These are phyloP conservation scores for Ceratocystis ficicola DNA, from an alignment of 2,329 filamentous ascomycete genomes.

Conservation along the genomic window DNA sequence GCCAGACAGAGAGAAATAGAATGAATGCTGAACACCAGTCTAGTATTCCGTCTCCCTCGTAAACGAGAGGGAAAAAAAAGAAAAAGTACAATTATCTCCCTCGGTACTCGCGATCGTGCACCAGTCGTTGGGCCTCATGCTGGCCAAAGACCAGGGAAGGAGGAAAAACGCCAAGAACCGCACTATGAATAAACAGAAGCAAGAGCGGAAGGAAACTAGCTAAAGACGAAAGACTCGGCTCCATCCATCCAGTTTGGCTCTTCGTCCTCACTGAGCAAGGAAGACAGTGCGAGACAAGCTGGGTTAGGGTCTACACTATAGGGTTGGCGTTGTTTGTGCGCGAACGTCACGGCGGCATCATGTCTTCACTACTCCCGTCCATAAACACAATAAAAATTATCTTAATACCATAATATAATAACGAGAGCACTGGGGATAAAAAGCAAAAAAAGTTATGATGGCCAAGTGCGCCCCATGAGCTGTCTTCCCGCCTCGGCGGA, in stretches of 20 bases:
- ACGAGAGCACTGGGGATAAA: too few species aligned
- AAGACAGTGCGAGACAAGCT: not conserved
- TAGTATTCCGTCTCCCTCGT: not conserved
- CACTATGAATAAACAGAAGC: not conserved
- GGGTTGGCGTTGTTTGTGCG: too few species aligned
- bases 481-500: not conserved
- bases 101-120: slow-evolving; percentile 7
- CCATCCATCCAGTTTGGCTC: too few species aligned
- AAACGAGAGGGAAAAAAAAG: not conserved
- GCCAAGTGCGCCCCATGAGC: too few species aligned
- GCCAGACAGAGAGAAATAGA: too few species aligned
- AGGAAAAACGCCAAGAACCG: not conserved
- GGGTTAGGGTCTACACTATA: not conserved
- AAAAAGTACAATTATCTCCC: slow-evolving; percentile 1
- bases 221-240: not conserved
- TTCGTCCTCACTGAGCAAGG: not conserved
- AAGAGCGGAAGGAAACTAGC: not conserved
- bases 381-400: too few species aligned
- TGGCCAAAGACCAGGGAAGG: not conserved
- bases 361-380: too few species aligned
- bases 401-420: too few species aligned
- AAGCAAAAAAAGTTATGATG: too few species aligned
- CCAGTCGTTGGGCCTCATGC: not conserved
- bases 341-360: too few species aligned
- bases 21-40: too few species aligned